A percentile compares a stretch with the other conserved stretches of the same genome.
Conservation (phyloP, 306 rosid genomes). For the Senna siamea region DNA sequence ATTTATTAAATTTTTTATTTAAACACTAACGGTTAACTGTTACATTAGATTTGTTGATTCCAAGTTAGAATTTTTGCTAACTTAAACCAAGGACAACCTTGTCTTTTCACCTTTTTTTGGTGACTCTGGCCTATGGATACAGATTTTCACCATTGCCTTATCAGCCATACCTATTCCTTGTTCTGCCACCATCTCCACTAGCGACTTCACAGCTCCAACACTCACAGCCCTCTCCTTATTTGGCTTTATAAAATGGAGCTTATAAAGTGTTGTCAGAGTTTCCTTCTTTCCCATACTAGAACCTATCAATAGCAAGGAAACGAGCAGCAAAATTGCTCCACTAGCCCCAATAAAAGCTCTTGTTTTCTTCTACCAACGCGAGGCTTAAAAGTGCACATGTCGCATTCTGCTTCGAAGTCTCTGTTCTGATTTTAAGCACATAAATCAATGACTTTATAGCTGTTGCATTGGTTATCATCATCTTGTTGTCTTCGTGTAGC, state of each 20-base stretch:
- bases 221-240: constrained; percentile 89
- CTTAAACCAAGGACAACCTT: too few relatives aligned
- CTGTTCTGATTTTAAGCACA: constrained; percentile 86
- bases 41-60: too few relatives aligned
- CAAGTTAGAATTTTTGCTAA: too few relatives aligned
- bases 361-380: constrained; percentile 82
- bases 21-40: too few relatives aligned
- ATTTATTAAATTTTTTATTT: too few relatives aligned
- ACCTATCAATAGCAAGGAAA: constrained; percentile 72
- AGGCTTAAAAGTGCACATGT: constrained; percentile 90
- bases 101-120: too few relatives aligned
- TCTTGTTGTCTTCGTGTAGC: constrained; percentile 77
- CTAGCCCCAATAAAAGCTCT: constrained; percentile 85
- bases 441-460: constrained; percentile 85
- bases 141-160: constrained; percentile 99
- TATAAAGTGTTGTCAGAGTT: constrained; percentile 79
- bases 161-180: constrained; percentile 83
- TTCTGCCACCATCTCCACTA: constrained; percentile 85
- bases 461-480: constrained; percentile 71
- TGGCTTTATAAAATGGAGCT: constrained; percentile 71
- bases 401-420: constrained; percentile 92
- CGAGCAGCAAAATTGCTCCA: constrained; percentile 84
- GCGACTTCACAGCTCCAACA: constrained; percentile 87
- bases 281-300: constrained; percentile 89
- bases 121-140: too few relatives aligned